phyloP scores from a whole-genome alignment of 179 eudicot species.

The Beta lomatogona region DNA sequence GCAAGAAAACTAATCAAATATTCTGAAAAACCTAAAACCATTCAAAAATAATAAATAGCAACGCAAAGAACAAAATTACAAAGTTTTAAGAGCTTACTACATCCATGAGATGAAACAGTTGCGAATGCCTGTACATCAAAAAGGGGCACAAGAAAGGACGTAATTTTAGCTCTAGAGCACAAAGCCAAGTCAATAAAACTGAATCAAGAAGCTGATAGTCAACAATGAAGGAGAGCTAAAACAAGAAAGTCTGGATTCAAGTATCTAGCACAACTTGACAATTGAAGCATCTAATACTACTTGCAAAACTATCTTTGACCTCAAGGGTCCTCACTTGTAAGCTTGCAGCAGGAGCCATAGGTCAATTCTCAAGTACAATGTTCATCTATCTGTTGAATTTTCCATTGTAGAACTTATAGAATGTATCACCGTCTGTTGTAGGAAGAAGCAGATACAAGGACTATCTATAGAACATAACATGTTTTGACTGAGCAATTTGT shows the following conservation, averaged over 20 bases:
- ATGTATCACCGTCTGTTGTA: too few species aligned
- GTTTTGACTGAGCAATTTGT: too few species aligned
- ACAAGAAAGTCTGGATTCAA: neutral
- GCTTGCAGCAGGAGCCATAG: too few species aligned
- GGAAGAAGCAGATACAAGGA: too few species aligned
- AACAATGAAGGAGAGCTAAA: neutral
- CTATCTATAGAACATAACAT: too few species aligned
- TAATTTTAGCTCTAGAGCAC: slow-evolving; percentile 36
- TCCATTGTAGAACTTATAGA: too few species aligned
- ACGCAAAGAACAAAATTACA: slow-evolving; percentile 4
- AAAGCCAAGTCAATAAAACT: neutral
- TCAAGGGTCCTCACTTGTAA: too few species aligned
- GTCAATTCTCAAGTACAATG: too few species aligned
- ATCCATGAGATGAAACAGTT: slow-evolving; percentile 71
- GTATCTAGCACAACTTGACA: neutral
- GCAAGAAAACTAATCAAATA: neutral
- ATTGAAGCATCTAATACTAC: too few species aligned
- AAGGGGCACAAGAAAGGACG: slow-evolving; percentile 81
- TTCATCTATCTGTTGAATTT: too few species aligned
- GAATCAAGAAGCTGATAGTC: neutral
- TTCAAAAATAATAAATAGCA: neutral
- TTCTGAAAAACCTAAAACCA: neutral
- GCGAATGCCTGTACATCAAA: slow-evolving; percentile 86
- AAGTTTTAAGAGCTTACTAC: slow-evolving; percentile 48
- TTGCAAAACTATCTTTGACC: too few species aligned